These are phyloP conservation scores for Arthrobotrys iridis DNA, from an alignment of 2,329 filamentous ascomycete species.

Conservation along the genomic window DNA sequence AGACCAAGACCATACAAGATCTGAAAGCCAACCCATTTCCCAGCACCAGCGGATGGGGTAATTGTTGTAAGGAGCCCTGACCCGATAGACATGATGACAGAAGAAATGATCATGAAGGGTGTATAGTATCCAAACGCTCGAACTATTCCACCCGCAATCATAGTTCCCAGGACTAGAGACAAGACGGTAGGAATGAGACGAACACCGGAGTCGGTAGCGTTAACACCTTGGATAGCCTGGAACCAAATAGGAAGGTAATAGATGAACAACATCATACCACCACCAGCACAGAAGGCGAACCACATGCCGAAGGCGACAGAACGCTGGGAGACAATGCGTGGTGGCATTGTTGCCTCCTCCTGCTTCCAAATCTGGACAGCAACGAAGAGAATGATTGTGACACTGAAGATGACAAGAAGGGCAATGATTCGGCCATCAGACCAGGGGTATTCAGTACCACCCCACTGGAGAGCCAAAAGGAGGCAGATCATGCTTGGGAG, in stretches of 20 bases:
- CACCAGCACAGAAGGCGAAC: slow-evolving; percentile 65
- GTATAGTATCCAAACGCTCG: slow-evolving; percentile 71
- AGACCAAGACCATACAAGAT: slow-evolving; percentile 67
- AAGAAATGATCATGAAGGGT: slow-evolving; percentile 67
- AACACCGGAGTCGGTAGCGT: slow-evolving; percentile 67
- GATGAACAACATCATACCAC: slow-evolving; percentile 68
- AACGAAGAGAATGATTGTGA: slow-evolving; percentile 65
- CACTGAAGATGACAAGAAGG: slow-evolving; percentile 67
- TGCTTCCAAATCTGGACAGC: slow-evolving; percentile 64
- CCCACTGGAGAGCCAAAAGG: slow-evolving; percentile 73
- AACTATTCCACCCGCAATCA: slow-evolving; percentile 65
- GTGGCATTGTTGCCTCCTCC: slow-evolving; percentile 69
- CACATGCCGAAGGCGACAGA: slow-evolving; percentile 66
- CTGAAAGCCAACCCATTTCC: slow-evolving; percentile 64
- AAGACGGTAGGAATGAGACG: slow-evolving; percentile 68
- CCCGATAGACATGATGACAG: slow-evolving; percentile 66
- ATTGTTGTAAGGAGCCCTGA: slow-evolving; percentile 67
- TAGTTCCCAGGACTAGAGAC: slow-evolving; percentile 65
- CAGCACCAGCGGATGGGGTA: slow-evolving; percentile 61
- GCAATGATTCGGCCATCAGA: slow-evolving; percentile 66
- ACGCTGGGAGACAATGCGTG: slow-evolving; percentile 67
- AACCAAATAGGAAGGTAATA: slow-evolving; percentile 69
- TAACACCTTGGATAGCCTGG: slow-evolving; percentile 67
- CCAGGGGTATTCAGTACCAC: slow-evolving; percentile 68
- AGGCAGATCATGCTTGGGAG: slow-evolving; percentile 70